Percentiles rank a stretch among this genome's conserved stretches.
Evolutionary conservation across 2,329 filamentous ascomycete genomes (phyloP).

Genomic region (Westerdykella ornata): DNA sequence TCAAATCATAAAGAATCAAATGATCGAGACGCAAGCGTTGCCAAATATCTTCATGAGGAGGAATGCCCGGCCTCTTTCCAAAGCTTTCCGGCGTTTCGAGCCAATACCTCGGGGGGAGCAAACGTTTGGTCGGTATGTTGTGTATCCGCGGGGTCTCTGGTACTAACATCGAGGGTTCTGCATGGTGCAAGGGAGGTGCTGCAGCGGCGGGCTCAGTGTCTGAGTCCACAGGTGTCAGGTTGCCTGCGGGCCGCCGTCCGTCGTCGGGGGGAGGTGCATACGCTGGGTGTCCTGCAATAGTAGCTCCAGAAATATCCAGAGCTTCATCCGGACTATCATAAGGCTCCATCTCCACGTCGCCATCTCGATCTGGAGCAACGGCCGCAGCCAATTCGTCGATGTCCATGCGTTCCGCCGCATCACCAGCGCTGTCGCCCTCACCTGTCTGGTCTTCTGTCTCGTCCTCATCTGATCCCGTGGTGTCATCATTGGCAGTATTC

Average conservation of each 20-base stretch:
- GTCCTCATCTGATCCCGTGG: conserved; percentile 39
- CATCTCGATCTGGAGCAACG: conserved; percentile 43
- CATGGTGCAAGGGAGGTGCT: conserved; percentile 55
- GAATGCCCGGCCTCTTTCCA: conserved; percentile 54
- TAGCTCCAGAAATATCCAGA: conserved; percentile 69
- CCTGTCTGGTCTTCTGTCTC: conserved; percentile 46
- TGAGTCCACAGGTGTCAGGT: conserved; percentile 64
- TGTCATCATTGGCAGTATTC: conserved; percentile 45
- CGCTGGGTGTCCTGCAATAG: conserved; percentile 66
- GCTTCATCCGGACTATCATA: conserved; percentile 53
- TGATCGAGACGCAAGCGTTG: conserved; percentile 86
- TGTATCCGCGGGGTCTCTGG: conserved; percentile 66
- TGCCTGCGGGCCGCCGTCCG: conserved; percentile 48
- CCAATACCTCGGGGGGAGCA: conserved; percentile 76
- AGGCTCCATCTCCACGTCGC: conserved; percentile 47
- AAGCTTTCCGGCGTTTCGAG: conserved; percentile 70
- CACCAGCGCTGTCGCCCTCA: conserved; percentile 30
- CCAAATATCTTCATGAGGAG: conserved; percentile 78
- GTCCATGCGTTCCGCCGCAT: conserved; percentile 44
- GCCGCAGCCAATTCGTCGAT: conserved; percentile 26
- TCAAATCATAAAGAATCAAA: conserved; percentile 86
- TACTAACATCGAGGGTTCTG: conserved; percentile 62
- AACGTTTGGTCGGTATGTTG: conserved; percentile 43
- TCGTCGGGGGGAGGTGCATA: conserved; percentile 54
- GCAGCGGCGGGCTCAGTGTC: conserved; percentile 57